Evolutionary conservation across 768 basidiomycete genomes (phyloP).

Genomic region (Lactifluus piperatus): DNA sequence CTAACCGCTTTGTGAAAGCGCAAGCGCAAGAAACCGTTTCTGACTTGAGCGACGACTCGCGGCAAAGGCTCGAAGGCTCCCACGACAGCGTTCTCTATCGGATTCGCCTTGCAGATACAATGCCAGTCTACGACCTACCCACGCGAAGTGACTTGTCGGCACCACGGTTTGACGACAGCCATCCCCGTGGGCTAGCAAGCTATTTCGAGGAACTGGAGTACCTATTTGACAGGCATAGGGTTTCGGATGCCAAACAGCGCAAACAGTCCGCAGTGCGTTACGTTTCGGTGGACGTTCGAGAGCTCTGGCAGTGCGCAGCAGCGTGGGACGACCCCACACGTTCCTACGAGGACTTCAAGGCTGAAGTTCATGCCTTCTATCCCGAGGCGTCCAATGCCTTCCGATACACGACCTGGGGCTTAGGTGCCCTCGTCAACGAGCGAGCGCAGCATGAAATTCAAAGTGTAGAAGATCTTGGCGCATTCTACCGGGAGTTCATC

Average conservation of each 20-base stretch:
- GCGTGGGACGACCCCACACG: not conserved
- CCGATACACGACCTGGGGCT: not conserved
- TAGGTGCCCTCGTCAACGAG: not conserved
- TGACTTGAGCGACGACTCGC: no score
- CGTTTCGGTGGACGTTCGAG: not conserved
- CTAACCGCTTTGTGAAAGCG: no score
- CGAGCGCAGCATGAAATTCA: not conserved
- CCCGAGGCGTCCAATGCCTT: not conserved
- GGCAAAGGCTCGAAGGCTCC: not conserved
- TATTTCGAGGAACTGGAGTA: not conserved
- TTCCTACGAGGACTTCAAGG: not conserved
- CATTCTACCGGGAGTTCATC: not conserved
- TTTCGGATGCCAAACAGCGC: not conserved
- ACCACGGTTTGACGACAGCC: slow-evolving; percentile 26
- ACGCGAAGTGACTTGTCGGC: slow-evolving; percentile 20
- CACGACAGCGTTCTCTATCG: not conserved
- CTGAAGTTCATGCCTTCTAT: not conserved
- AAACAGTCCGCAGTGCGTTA: not conserved
- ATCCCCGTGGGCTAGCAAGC: not conserved
- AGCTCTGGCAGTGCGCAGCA: not conserved
- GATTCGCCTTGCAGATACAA: not conserved
- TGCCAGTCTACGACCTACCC: not conserved
- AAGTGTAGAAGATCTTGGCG: not conserved
- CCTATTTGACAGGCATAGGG: not conserved
- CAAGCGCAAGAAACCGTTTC: no score